phyloP scores from a whole-genome alignment of 2,329 filamentous ascomycete genomes.

The Aphanocladium album region DNA sequence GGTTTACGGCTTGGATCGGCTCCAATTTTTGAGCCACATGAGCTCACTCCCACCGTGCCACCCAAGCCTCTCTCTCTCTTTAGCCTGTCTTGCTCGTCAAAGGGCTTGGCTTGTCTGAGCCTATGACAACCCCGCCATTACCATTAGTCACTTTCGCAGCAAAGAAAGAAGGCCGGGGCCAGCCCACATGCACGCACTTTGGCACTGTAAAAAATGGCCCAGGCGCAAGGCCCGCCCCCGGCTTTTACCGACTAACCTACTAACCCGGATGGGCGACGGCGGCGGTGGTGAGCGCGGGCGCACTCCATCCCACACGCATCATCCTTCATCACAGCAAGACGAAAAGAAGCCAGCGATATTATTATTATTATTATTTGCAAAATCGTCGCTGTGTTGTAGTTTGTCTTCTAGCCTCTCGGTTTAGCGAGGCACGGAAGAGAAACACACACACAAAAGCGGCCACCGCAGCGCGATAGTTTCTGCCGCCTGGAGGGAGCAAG shows the following conservation, averaged over 20 bases:
- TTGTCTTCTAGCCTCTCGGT: too few relatives aligned
- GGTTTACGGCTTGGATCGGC: not conserved
- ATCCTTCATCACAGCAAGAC: not conserved
- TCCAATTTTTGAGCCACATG: conserved; percentile 3
- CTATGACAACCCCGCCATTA: conserved; percentile 34
- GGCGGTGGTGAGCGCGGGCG: not conserved
- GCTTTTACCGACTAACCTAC: conserved; percentile 20
- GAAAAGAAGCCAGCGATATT: too few relatives aligned
- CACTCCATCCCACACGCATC: not conserved
- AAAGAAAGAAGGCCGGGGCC: not conserved
- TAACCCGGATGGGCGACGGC: conserved; percentile 8
- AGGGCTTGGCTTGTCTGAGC: conserved; percentile 15
- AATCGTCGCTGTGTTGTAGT: too few relatives aligned
- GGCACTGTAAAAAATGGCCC: not conserved
- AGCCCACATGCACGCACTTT: too few relatives aligned
- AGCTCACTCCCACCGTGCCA: not conserved
- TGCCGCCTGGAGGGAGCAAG: too few relatives aligned
- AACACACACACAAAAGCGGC: too few relatives aligned
- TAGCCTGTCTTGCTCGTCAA: too few relatives aligned
- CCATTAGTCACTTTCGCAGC: conserved; percentile 11
- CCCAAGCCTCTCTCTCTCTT: too few relatives aligned
- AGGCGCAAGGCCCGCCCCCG: conserved; percentile 12
- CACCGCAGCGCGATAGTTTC: too few relatives aligned
- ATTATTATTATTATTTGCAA: too few relatives aligned
- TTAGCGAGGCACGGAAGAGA: too few relatives aligned